Percentiles rank a stretch among this genome's conserved stretches.
These are phyloP conservation scores for Pugionium cornutum DNA, from an alignment of 345 rosid genomes.

Conservation along the genomic window DNA sequence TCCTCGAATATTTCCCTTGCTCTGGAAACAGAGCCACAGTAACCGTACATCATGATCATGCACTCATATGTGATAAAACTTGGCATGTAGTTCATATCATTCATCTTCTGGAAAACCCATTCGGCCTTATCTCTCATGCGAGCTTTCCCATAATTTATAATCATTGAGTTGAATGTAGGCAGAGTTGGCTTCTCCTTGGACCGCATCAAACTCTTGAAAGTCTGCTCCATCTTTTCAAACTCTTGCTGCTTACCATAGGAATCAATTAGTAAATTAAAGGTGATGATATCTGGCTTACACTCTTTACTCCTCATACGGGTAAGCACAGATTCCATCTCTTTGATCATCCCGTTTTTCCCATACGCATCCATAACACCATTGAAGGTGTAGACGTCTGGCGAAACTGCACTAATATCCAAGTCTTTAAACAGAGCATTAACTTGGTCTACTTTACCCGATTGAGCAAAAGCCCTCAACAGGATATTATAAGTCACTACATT, in stretches of 20 bases:
- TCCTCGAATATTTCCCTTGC: constrained; percentile 74
- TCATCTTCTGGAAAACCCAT: constrained; percentile 56
- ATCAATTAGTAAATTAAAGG: constrained; percentile 81
- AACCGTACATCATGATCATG: constrained; percentile 78
- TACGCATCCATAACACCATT: constrained; percentile 97
- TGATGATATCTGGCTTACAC: constrained; percentile 79
- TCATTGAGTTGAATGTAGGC: constrained; percentile 90
- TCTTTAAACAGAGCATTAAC: constrained; percentile 78
- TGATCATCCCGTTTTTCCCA: constrained; percentile 90
- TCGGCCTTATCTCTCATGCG: constrained; percentile 75
- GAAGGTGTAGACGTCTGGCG: constrained; percentile 74
- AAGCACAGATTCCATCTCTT: constrained; percentile 86
- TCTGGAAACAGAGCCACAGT: constrained; percentile 62
- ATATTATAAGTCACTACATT: constrained; percentile 87
- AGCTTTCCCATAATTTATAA: constrained; percentile 83
- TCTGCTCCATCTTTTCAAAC: constrained; percentile 95
- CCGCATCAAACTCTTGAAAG: constrained; percentile 68
- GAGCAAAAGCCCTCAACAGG: constrained; percentile 86
- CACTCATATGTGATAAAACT: constrained; percentile 78
- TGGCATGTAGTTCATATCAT: constrained; percentile 66
- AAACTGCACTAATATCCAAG: constrained; percentile 56
- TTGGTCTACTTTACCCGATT: constrained; percentile 66
- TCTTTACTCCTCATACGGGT: constrained; percentile 67
- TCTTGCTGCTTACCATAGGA: constrained; percentile 80
- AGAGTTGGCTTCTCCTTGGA: constrained; percentile 83